Evolutionary conservation across 2,329 filamentous ascomycete genomes (phyloP), one percentile per base, ranked within the genome.

Genomic region (Alternaria triticina): DNA sequence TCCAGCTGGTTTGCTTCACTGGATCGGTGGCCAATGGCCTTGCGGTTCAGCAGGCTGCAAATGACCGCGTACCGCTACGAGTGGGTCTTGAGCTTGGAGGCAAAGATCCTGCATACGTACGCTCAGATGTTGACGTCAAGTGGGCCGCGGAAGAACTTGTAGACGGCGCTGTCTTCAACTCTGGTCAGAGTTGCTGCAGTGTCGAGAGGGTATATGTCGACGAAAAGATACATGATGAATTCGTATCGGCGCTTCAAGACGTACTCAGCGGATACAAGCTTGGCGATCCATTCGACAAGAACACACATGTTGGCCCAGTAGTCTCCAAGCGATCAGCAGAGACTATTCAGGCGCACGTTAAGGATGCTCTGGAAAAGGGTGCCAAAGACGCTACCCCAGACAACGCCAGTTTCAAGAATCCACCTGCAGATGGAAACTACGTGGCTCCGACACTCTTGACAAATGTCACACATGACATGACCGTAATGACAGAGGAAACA

Each of bases 61-160:
- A 93, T 23, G 92, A 94, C 74, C 90, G 95, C 40, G 88, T 97
- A 54, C 81, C 81, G 57, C 90, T 97, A 68, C 90, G 90, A 66
- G 92, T 98, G 49, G 93, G 94, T 2, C 86, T 98, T 40, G 95
- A 98, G 82, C 89, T 98, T 27, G 95, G 95, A 68, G 95, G 95
- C 68, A 98, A 98, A 78, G 95, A 98, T 77, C 93, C 95, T 5
- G 95, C 95, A 23, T 98, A 97, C 75, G 86, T 98, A 58, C 86
- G 95, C 64, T 84, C 84, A 7, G 95, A 98, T 74, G 93, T 97
- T 2, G 94, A 98, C 77, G 81, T 97, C 51, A 88, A 89, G 51
- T 97, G 94, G 95, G 94, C 91, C 0, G 95, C 95, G 0, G 94
- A 92, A 70, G 94, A 97, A 81, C 96, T 98, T 73, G 93, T 98